Base-by-base conservation (phyloP, 2,329 filamentous ascomycete species). In the Cercospora sp. region DNA sequence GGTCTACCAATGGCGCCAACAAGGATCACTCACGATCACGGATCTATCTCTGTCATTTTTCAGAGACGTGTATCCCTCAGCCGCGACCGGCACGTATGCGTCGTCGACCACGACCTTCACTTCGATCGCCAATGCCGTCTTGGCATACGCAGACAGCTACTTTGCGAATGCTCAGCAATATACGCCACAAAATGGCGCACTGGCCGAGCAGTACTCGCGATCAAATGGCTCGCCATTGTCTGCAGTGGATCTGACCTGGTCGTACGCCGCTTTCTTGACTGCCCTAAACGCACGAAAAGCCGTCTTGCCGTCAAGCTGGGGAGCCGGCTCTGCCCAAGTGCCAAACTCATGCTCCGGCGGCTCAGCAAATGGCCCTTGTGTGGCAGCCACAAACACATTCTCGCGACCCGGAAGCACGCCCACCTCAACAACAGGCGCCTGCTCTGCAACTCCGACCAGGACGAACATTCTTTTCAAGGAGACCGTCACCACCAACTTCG, bases 231-330 rank as follows among this genome's bases (percentile, higher is more conserved):
- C 74, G 0, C 88, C 87, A 1, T 79, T 89, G 3, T 91, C 89
- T 1, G 90, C 90, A 0, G 79, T 81, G 18, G 88, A 92, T 70
- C 80, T 92, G 30, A 92, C 90, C 3, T 92, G 90, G 90, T 91
- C 89, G 0, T 92, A 91, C 71, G 89, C 89, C 1, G 84, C 89
- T 0, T 89, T 92, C 77, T 80, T 92, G 58, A 90, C 89, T 0
- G 86, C 86, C n/a, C 80, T 82, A 26, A 83, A 83, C 51, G 85
- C 89, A 42, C 85, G 89, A 58, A 83, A 83, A 58, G 84, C 83
- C 20, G 74, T 85, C 16, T 78, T 88, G 8, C 87, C 88, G 1
- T 80, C 83, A 1, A 84, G 86, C 5, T 90, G 89, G 88, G 82
- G 72, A 16, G 72, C 73, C 18, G 58, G 67, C 18, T 68, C 68